Percentiles rank a stretch among this genome's conserved stretches.
Evolutionary conservation across 2,329 filamentous ascomycete species (phyloP).

Genomic region (Fusarium nelsonii): DNA sequence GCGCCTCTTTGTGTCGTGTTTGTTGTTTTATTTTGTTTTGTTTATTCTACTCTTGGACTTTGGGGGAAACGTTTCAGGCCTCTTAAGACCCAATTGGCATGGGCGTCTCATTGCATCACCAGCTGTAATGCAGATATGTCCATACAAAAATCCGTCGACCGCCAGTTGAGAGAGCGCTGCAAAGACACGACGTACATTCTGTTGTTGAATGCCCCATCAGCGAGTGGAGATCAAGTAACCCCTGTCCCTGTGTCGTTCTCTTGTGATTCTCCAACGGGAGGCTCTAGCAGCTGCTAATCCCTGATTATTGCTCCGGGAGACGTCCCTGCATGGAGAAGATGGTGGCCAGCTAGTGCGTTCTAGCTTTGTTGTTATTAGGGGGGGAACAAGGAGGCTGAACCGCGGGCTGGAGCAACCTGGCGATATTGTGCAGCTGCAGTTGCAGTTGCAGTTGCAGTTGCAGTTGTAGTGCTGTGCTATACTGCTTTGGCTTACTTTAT

Average conservation of each 20-base stretch:
- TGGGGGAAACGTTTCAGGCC: background rate
- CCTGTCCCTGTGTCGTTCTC: conserved; percentile 7
- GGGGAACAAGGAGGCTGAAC: conserved; percentile 24
- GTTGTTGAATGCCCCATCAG: background rate
- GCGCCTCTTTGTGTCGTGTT: conserved; percentile 14
- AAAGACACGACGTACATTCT: conserved; percentile 1
- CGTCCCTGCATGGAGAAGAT: conserved; percentile 24
- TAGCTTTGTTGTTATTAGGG: background rate
- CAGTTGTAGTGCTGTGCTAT: background rate
- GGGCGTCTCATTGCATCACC: too few relatives aligned
- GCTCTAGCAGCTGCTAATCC: background rate
- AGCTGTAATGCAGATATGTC: background rate
- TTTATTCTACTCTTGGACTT: too few relatives aligned
- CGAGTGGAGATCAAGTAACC: background rate
- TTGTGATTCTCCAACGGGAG: conserved; percentile 9
- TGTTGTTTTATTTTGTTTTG: conserved; percentile 3
- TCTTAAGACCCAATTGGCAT: background rate
- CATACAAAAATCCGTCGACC: background rate
- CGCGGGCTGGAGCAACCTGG: background rate
- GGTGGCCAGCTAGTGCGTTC: conserved; percentile 1
- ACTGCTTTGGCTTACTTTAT: background rate
- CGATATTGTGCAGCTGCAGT: conserved; percentile 8
- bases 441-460: too few relatives aligned
- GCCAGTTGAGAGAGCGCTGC: conserved; percentile 1
- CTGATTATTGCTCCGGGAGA: conserved; percentile 17